Conservation (phyloP, 139 green algal species). For the Dunaliella primolecta region DNA sequence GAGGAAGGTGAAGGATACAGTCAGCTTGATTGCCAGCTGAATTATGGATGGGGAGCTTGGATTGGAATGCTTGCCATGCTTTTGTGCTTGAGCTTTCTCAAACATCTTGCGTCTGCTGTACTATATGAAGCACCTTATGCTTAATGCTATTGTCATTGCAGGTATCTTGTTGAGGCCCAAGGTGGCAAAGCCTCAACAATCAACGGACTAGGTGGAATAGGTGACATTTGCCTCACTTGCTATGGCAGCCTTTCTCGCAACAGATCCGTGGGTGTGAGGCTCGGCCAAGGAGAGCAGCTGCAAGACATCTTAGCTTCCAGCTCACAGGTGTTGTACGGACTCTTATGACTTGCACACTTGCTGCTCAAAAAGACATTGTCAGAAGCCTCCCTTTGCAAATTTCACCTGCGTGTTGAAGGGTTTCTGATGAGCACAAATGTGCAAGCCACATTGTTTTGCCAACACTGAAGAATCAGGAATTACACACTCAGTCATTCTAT, state of each 20-base stretch:
- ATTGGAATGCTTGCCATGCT: background rate
- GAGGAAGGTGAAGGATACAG: background rate
- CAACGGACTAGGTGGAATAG: conserved; percentile 84
- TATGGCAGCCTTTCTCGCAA: conserved; percentile 95
- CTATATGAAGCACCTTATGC: background rate
- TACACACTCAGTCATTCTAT: too few species aligned
- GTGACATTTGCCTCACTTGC: conserved; percentile 99
- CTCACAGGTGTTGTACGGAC: conserved; percentile 82
- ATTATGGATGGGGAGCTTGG: background rate
- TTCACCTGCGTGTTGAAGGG: too few species aligned
- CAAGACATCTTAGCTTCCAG: conserved; percentile 74
- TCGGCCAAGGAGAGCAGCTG: conserved; percentile 87
- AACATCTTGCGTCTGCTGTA: too few species aligned
- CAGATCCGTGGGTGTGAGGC: conserved; percentile 76
- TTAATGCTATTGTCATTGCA: conserved; percentile 13
- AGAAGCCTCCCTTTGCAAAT: too few species aligned
- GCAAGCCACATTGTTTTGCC: too few species aligned
- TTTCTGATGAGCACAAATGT: too few species aligned
- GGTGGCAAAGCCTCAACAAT: conserved; percentile 90
- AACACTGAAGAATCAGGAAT: too few species aligned
- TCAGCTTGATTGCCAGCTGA: background rate
- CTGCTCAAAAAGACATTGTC: too few species aligned
- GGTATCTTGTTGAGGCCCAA: conserved; percentile 93
- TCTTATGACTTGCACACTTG: too few species aligned
- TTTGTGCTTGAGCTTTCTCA: too few species aligned